A percentile compares a stretch with the other conserved stretches of the same genome.
Conservation (phyloP, 495 filamentous ascomycete genomes). For the Neurospora sp. region DNA sequence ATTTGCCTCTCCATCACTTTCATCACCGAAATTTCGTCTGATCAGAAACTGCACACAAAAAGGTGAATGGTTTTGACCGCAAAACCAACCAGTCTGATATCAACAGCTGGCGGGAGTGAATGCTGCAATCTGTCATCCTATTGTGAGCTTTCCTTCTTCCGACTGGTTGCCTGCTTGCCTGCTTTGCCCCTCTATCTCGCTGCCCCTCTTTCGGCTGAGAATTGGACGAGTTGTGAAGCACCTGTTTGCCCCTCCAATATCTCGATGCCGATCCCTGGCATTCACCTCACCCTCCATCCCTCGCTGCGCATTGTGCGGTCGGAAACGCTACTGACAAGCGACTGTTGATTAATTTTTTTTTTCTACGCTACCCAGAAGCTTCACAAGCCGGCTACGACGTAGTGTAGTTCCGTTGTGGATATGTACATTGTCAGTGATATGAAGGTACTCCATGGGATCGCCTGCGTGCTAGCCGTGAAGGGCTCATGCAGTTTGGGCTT, state of each 20-base stretch:
- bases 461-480: not conserved
- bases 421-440: not conserved
- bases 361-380: not conserved
- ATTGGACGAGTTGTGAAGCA: not conserved
- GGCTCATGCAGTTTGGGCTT: constrained; percentile 10
- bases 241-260: not conserved
- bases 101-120: not conserved
- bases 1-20: not conserved
- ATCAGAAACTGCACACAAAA: not conserved
- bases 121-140: not conserved
- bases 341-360: not conserved
- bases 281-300: not conserved
- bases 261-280: not conserved
- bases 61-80: not conserved
- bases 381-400: not conserved
- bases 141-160: not conserved
- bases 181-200: not conserved
- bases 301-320: not conserved
- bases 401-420: not conserved
- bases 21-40: not conserved
- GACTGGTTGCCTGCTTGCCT: not conserved
- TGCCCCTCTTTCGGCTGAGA: not conserved
- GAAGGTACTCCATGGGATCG: not conserved
- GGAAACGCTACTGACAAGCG: not conserved
- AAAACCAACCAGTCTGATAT: not conserved